A percentile compares a stretch with the other conserved stretches of the same genome.
These are phyloP conservation scores for Leccinum longicurvipes DNA, from an alignment of 768 basidiomycete species.

Conservation along the genomic window DNA sequence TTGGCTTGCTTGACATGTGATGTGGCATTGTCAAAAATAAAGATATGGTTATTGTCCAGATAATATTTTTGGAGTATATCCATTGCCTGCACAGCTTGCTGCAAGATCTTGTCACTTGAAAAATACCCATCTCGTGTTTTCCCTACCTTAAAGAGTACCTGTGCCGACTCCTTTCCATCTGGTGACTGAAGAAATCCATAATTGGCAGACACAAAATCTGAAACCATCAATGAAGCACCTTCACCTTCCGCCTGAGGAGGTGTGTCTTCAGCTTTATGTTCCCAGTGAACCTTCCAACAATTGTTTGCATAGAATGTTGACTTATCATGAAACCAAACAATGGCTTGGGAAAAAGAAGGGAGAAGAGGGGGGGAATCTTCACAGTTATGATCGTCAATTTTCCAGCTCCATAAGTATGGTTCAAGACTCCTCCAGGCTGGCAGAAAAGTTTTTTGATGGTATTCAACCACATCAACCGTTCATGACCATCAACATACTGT, in stretches of 20 bases:
- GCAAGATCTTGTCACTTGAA: not conserved
- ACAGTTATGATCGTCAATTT: not conserved
- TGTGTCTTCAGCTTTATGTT: not conserved
- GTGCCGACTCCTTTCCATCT: not conserved
- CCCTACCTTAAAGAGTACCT: not conserved
- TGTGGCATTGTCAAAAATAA: slow-evolving; percentile 28
- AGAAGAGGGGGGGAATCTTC: not conserved
- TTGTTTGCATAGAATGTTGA: not conserved
- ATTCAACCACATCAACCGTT: not conserved
- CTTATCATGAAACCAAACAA: not conserved
- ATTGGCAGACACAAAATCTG: not conserved
- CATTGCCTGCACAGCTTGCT: slow-evolving; percentile 27
- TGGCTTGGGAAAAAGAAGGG: not conserved
- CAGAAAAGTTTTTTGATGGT: not conserved
- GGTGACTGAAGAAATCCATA: not conserved
- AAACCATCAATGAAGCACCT: slow-evolving; percentile 1
- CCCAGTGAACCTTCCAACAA: not conserved
- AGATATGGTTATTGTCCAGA: slow-evolving; percentile 10
- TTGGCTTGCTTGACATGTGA: slow-evolving; percentile 24
- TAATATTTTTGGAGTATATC: slow-evolving; percentile 16
- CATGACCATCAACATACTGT: not conserved
- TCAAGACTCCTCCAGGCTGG: not conserved
- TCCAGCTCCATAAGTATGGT: not conserved
- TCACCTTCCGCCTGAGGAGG: not conserved
- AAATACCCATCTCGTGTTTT: slow-evolving; percentile 1